Conservation (phyloP, 345 rosid genomes). For the Boechera retrofracta region DNA sequence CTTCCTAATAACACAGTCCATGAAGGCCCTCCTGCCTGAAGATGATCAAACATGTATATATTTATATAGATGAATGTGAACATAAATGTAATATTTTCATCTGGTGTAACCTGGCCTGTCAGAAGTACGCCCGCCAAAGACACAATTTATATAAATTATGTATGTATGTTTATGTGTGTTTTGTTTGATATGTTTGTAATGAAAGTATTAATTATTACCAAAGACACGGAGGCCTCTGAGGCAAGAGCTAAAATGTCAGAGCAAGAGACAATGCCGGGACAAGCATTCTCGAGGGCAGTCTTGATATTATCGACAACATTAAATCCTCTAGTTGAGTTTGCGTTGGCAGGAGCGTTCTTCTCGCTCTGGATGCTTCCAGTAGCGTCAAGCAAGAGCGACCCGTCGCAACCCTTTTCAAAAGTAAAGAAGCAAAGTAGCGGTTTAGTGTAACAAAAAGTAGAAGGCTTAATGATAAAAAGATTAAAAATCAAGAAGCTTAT, state of each 20-base stretch:
- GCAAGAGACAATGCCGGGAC: slow-evolving; percentile 78
- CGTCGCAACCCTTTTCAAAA: slow-evolving; percentile 70
- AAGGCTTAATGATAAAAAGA: background rate
- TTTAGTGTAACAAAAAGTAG: background rate
- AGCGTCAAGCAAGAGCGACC: slow-evolving; percentile 62
- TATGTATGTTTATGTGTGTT: too few relatives aligned
- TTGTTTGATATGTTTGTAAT: background rate
- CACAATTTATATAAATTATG: too few relatives aligned
- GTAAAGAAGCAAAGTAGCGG: background rate
- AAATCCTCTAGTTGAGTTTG: slow-evolving; percentile 66
- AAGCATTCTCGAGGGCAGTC: slow-evolving; percentile 64
- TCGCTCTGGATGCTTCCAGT: slow-evolving; percentile 61
- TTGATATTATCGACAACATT: slow-evolving; percentile 70
- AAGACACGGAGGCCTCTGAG: slow-evolving; percentile 60
- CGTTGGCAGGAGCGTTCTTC: slow-evolving; percentile 59
- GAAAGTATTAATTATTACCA: slow-evolving; percentile 51
- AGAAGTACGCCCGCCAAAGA: too few relatives aligned
- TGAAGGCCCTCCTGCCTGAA: slow-evolving; percentile 49
- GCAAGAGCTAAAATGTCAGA: slow-evolving; percentile 78
- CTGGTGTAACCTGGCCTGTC: background rate
- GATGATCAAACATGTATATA: slow-evolving; percentile 19
- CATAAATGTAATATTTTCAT: background rate
- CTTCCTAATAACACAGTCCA: slow-evolving; percentile 46
- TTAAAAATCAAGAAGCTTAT: background rate
- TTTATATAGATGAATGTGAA: too few relatives aligned